Percentiles rank a stretch among this genome's conserved stretches.
Conservation (phyloP, 768 basidiomycete genomes). For the Termitomyces heimii region DNA sequence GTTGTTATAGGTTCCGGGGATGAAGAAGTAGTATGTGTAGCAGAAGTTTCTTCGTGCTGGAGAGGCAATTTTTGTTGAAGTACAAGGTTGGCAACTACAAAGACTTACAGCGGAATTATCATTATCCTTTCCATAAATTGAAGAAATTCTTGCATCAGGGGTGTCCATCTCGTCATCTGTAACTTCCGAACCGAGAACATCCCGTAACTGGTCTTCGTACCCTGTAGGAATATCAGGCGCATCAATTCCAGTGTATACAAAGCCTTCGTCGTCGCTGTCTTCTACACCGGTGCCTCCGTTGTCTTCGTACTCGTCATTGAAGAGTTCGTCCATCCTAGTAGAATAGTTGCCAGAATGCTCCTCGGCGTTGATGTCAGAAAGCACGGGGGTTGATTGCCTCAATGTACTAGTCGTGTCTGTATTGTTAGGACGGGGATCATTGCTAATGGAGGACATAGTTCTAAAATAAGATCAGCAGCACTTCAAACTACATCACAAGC, state of each 20-base stretch:
- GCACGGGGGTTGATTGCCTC: conserved; percentile 19
- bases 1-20: conserved; percentile 32
- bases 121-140: conserved; percentile 33
- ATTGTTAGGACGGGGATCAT: neutral
- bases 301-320: conserved; percentile 35
- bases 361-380: conserved; percentile 32
- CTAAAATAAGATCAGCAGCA: neutral
- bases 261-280: conserved; percentile 54
- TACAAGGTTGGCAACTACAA: neutral
- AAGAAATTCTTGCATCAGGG: conserved; percentile 39
- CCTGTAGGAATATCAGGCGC: conserved; percentile 39
- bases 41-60: conserved; percentile 29
- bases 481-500: neutral
- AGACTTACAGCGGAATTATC: conserved; percentile 24
- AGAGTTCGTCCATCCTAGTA: conserved; percentile 62
- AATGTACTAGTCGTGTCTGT: conserved; percentile 18
- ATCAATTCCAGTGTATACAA: conserved; percentile 72
- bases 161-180: conserved; percentile 38
- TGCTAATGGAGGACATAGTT: neutral
- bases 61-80: conserved; percentile 9
- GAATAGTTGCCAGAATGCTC: conserved; percentile 53
- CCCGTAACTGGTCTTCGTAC: conserved; percentile 65
- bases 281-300: conserved; percentile 22
- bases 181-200: conserved; percentile 64
- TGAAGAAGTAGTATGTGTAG: conserved; percentile 30